Conservation (phyloP, 2,329 filamentous ascomycete genomes). For the Coleophoma cylindrospora region DNA sequence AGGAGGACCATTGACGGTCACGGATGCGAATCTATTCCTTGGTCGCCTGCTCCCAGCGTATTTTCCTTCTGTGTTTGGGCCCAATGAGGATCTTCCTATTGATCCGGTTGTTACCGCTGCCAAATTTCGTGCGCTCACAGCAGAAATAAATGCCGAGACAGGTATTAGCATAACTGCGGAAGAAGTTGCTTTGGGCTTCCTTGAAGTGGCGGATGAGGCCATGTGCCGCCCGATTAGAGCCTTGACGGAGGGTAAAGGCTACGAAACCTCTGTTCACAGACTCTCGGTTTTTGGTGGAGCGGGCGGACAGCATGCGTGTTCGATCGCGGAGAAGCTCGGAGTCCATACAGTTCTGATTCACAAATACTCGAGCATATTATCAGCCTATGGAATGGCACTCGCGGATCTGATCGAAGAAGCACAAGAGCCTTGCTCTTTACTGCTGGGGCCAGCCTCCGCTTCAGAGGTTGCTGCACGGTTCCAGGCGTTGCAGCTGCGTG, state of each 20-base stretch:
- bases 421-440: constrained; percentile 63
- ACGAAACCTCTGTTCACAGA: constrained; percentile 80
- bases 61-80: constrained; percentile 69
- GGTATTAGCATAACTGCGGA: constrained; percentile 57
- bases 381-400: constrained; percentile 84
- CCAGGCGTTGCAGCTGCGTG: constrained; percentile 69
- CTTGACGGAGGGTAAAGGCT: constrained; percentile 83
- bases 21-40: constrained; percentile 67
- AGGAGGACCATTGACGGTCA: constrained; percentile 82
- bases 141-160: constrained; percentile 64
- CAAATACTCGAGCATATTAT: constrained; percentile 78
- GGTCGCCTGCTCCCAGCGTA: constrained; percentile 57
- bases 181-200: constrained; percentile 50
- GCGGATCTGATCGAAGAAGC: constrained; percentile 88
- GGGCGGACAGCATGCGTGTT: constrained; percentile 82
- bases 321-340: constrained; percentile 70
- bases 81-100: constrained; percentile 54
- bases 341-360: constrained; percentile 78
- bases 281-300: constrained; percentile 87
- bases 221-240: constrained; percentile 87
- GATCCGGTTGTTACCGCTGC: constrained; percentile 32
- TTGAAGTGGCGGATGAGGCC: constrained; percentile 82
- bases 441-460: constrained; percentile 48
- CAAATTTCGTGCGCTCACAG: background rate
- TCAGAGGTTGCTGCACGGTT: constrained; percentile 35